phyloP scores from a whole-genome alignment of 768 basidiomycete species.

The Phallus indusiatus region DNA sequence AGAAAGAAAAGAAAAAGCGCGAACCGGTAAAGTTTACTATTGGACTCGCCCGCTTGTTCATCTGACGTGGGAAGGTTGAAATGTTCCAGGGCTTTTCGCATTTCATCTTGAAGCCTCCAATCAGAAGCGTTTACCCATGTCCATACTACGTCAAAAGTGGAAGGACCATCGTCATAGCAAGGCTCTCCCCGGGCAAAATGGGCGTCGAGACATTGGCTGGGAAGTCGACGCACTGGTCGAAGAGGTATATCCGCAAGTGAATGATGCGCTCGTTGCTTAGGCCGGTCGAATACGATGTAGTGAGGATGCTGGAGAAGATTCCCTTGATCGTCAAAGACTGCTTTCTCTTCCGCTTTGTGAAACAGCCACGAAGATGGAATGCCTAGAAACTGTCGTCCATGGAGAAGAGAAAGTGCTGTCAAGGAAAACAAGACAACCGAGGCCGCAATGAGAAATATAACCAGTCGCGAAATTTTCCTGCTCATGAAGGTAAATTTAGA shows the following conservation, averaged over 20 bases:
- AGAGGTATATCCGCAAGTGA: background rate
- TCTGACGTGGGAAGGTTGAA: background rate
- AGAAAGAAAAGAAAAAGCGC: background rate
- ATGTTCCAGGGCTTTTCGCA: background rate
- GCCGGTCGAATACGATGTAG: background rate
- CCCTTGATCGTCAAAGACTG: background rate
- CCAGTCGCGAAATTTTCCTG: background rate
- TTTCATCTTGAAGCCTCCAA: slow-evolving; percentile 13
- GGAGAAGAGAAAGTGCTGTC: background rate
- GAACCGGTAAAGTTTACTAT: background rate
- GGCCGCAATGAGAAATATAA: background rate
- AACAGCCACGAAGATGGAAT: background rate
- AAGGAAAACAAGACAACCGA: background rate
- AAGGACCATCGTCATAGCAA: background rate
- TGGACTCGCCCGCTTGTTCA: background rate
- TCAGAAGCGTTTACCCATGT: slow-evolving; percentile 26
- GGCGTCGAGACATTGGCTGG: background rate
- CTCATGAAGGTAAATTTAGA: background rate
- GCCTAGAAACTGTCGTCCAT: background rate
- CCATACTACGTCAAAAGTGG: slow-evolving; percentile 20
- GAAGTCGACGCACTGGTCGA: background rate
- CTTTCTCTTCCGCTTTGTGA: background rate
- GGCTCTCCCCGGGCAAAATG: background rate
- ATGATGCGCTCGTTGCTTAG: background rate
- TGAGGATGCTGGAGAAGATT: background rate